Base-by-base conservation (phyloP, 805 yeast genomes). In the Candida fluviatilis region DNA sequence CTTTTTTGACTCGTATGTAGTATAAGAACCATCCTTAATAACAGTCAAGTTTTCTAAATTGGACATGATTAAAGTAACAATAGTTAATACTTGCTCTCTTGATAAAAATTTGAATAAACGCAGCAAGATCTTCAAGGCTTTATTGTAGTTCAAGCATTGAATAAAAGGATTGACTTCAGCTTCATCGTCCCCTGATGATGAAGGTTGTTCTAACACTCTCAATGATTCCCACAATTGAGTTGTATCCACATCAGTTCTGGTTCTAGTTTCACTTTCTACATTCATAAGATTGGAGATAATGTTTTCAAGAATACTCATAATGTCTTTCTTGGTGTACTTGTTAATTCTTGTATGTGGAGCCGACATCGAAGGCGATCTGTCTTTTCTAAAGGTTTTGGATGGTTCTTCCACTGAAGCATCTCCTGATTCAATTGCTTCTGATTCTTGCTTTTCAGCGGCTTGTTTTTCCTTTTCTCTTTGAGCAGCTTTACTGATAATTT, bases 71-170 rank as follows among this genome's bases (percentile, higher is more conserved):
- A 85, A 75, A 35, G 90, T 86, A 38, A 87, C 76, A 40, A 87
- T 70, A 25, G 90, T 82, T 44, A 85, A 69, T 48, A 85, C 79
- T 55, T 87, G 91, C 48, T 84, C 87, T 48, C 82, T 73, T 29
- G 77, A 67, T 53, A 91, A 71, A 59, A 89, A 86, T 54, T 87
- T 84, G 70, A 88, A 88, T 42, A 87, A 74, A 63, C 99, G 80
- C 36, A 93, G 89, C 66, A 91, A 80, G 26, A 88, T 75, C 60
- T 88, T 90, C 69, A 88, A 80, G 40, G 95, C 93, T 64, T 91
- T 91, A 51, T 86, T 86, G 55, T 82, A 84, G 18, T 85, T 78
- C 47, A 91, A 72, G 56, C 87, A 79, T 48, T 89, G 87, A 37
- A 89, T 76, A 53, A 90, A 90, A 27, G 95, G 93, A 54, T 83